These are phyloP conservation scores for Crucihimalaya himalaica DNA, from an alignment of 345 rosid species.

Conservation along the genomic window DNA sequence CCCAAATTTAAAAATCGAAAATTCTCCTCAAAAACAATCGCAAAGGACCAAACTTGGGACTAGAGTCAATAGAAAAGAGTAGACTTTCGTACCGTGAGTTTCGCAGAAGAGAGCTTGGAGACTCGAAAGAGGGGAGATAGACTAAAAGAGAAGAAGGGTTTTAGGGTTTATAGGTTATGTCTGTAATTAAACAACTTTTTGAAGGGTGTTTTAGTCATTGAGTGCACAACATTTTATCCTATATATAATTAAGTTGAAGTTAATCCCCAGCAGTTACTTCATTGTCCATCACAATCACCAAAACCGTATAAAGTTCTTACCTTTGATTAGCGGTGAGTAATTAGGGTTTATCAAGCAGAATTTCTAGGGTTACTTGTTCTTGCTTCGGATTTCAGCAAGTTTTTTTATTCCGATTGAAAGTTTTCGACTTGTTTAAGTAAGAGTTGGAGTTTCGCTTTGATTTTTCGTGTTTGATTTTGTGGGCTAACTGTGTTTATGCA, in stretches of 20 bases:
- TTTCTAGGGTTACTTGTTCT: neutral
- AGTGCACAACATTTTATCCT: neutral
- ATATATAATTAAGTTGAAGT: neutral
- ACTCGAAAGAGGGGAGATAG: neutral
- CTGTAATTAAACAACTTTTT: neutral
- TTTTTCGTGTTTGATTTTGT: neutral
- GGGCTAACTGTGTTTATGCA: neutral
- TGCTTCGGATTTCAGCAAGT: neutral
- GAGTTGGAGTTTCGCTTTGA: neutral
- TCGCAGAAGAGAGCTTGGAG: slow-evolving; percentile 16
- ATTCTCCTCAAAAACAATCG: neutral
- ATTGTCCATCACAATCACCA: neutral
- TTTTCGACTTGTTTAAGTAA: neutral
- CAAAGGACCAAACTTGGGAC: slow-evolving; percentile 4
- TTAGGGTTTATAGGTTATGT: slow-evolving; percentile 30
- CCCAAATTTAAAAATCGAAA: neutral
- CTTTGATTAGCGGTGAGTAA: slow-evolving; percentile 28
- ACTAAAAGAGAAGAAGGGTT: neutral
- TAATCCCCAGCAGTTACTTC: neutral
- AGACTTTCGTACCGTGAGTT: slow-evolving; percentile 28
- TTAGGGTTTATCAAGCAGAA: slow-evolving; percentile 15
- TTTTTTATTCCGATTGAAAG: neutral
- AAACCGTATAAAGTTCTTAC: slow-evolving; percentile 2
- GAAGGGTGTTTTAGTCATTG: slow-evolving; percentile 18
- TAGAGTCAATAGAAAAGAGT: neutral